A percentile compares a stretch with the other conserved stretches of the same genome.
Conservation (phyloP, 495 filamentous ascomycete species). For the Podospora anserina region DNA sequence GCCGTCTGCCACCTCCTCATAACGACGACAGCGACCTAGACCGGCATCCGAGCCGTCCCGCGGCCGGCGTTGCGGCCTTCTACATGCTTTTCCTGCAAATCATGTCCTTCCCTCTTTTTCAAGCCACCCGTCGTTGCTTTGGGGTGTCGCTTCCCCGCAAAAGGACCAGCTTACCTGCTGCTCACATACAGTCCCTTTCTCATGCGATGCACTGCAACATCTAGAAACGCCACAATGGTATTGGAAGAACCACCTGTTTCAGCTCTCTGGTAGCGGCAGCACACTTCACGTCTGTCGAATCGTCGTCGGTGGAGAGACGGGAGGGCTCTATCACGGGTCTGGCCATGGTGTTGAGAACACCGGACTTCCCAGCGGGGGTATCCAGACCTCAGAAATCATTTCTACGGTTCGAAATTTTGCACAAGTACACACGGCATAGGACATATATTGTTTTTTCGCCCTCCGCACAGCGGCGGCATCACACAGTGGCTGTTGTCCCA, state of each 20-base stretch:
- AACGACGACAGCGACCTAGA: constrained; percentile 5
- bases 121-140: constrained; percentile 19
- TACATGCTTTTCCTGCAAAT: neutral
- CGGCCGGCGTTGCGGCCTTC: constrained; percentile 8
- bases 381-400: neutral
- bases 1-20: neutral
- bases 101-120: constrained; percentile 25
- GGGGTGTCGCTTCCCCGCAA: constrained; percentile 22
- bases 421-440: neutral
- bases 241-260: constrained; percentile 25
- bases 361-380: neutral
- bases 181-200: neutral
- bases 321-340: constrained; percentile 7
- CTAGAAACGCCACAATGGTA: constrained; percentile 16
- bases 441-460: neutral
- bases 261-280: constrained; percentile 21
- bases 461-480: neutral
- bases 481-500: neutral
- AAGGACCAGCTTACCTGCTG: constrained; percentile 11
- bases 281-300: constrained; percentile 23
- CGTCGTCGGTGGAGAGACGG: constrained; percentile 14
- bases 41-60: constrained; percentile 33
- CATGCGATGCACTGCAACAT: constrained; percentile 17
- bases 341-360: neutral
- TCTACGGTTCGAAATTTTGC: neutral